phyloP scores from a whole-genome alignment of 1,284 basidiomycete species.

The Heliocybe sulcata region DNA sequence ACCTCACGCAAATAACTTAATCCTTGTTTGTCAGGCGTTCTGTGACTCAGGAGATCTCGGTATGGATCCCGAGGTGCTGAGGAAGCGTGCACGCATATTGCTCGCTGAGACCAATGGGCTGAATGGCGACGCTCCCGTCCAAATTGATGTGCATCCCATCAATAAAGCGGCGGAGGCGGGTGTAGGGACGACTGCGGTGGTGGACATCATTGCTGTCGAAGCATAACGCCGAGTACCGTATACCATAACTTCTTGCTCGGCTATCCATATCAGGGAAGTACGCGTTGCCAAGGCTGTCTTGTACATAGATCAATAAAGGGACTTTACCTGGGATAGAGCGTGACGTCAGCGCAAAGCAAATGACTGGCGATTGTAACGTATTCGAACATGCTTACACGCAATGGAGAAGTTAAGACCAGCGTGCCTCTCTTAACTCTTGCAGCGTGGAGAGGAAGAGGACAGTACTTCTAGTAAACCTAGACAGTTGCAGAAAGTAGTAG shows the following conservation, averaged over 20 bases:
- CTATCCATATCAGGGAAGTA: too few relatives aligned
- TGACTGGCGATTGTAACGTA: too few relatives aligned
- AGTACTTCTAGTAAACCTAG: too few relatives aligned
- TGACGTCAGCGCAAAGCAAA: too few relatives aligned
- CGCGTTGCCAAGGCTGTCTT: too few relatives aligned
- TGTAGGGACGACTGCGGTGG: not conserved
- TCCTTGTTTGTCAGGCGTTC: slow-evolving; percentile 7
- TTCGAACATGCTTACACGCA: too few relatives aligned
- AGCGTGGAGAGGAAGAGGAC: too few relatives aligned
- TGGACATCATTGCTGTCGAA: not conserved
- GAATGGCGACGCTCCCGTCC: not conserved
- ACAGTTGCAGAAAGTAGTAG: too few relatives aligned
- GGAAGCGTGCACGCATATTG: not conserved
- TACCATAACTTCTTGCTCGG: not conserved
- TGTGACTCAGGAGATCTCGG: slow-evolving; percentile 13
- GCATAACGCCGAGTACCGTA: not conserved
- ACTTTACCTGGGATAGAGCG: too few relatives aligned
- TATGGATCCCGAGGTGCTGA: slow-evolving; percentile 12
- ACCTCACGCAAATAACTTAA: not conserved
- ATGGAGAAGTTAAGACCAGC: too few relatives aligned
- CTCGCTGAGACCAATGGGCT: not conserved
- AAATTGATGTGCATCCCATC: not conserved
- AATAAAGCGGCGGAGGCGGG: not conserved
- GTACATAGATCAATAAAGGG: too few relatives aligned
- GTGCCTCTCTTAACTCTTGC: too few relatives aligned